phyloP scores from a whole-genome alignment of 2,329 filamentous ascomycete species.

The Clarireedia monteithiana region DNA sequence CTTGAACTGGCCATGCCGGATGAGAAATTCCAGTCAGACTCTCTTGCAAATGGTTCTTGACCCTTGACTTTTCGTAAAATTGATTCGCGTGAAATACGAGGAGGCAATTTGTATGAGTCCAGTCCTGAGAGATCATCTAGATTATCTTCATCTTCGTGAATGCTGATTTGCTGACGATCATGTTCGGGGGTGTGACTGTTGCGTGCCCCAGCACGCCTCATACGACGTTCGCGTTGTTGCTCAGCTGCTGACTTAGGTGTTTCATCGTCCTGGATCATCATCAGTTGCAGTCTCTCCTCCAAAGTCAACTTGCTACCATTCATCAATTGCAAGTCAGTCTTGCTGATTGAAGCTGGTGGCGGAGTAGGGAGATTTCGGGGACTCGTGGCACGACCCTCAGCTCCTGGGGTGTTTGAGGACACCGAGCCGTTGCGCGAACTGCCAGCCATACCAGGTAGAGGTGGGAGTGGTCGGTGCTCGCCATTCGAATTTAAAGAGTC shows the following conservation, averaged over 20 bases:
- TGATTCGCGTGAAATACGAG: constrained; percentile 85
- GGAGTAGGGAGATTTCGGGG: constrained; percentile 66
- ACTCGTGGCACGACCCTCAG: constrained; percentile 61
- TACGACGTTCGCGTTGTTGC: constrained; percentile 60
- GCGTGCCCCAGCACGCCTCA: constrained; percentile 52
- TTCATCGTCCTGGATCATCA: constrained; percentile 73
- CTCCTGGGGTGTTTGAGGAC: constrained; percentile 52
- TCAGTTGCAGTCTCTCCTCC: constrained; percentile 77
- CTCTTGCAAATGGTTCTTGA: constrained; percentile 41
- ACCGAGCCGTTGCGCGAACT: constrained; percentile 36
- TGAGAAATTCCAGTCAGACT: constrained; percentile 57
- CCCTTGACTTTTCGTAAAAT: constrained; percentile 84
- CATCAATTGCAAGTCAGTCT: constrained; percentile 71
- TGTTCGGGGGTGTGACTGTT: constrained; percentile 30
- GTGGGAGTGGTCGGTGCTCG: constrained; percentile 78
- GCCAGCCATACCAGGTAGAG: constrained; percentile 60
- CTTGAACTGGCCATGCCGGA: constrained; percentile 52
- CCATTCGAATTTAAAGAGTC: constrained; percentile 72
- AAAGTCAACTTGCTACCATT: constrained; percentile 70
- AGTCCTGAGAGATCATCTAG: constrained; percentile 52
- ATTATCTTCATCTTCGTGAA: constrained; percentile 51
- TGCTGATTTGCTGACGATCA: constrained; percentile 25
- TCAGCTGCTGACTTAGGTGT: constrained; percentile 50
- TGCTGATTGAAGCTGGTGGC: constrained; percentile 61
- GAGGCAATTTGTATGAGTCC: constrained; percentile 56